phyloP scores from a whole-genome alignment of 2,329 filamentous ascomycete species.

The Fusarium ambrosium region DNA sequence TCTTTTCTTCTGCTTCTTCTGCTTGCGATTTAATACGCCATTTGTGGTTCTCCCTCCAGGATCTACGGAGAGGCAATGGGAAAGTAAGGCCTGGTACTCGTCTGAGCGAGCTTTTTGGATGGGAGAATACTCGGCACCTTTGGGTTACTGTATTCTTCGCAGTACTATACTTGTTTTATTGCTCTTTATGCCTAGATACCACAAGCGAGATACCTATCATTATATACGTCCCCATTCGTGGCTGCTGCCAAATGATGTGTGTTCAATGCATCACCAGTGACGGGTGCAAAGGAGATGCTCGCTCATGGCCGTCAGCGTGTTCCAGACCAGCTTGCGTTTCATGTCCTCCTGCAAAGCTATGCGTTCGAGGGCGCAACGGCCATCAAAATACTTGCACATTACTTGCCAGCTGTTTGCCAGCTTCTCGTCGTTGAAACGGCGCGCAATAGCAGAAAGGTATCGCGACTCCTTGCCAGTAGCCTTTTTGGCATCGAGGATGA shows the following conservation, averaged over 20 bases:
- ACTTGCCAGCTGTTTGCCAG: conserved; percentile 77
- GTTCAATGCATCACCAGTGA: conserved; percentile 70
- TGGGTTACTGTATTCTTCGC: conserved; percentile 46
- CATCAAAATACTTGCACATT: conserved; percentile 90
- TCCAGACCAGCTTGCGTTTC: conserved; percentile 86
- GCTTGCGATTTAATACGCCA: conserved; percentile 26
- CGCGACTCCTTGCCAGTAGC: conserved; percentile 83
- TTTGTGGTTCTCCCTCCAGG: conserved; percentile 11
- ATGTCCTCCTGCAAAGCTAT: conserved; percentile 87
- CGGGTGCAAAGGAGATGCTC: conserved; percentile 76
- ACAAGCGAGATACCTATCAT: conserved; percentile 42
- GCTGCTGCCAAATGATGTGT: not conserved
- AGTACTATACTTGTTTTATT: conserved; percentile 47
- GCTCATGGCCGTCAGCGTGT: conserved; percentile 72
- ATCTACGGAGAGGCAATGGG: conserved; percentile 22
- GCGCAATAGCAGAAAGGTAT: conserved; percentile 73
- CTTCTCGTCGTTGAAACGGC: conserved; percentile 67
- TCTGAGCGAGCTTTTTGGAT: conserved; percentile 22
- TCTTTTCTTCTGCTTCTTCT: conserved; percentile 26
- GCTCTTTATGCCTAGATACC: conserved; percentile 45
- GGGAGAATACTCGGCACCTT: conserved; percentile 27
- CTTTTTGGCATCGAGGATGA: conserved; percentile 83
- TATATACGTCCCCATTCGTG: conserved; percentile 30
- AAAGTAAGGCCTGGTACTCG: conserved; percentile 18
- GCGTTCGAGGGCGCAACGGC: conserved; percentile 85